Conservation (phyloP, 164 flowering plant genomes). For the Malania oleifera region DNA sequence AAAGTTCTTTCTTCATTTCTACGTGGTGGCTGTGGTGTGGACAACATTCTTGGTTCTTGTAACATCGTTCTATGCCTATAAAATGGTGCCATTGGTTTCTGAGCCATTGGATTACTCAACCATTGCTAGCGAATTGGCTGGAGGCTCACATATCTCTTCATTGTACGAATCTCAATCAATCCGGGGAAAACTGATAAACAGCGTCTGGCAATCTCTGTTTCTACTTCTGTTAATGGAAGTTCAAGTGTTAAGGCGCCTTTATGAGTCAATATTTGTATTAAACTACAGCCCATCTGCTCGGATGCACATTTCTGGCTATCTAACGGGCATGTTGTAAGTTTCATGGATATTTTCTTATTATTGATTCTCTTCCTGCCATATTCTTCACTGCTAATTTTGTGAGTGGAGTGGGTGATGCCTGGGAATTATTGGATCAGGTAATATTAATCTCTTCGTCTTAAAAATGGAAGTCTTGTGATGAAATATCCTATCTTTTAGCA, state of each 20-base stretch:
- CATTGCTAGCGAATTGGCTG: constrained; percentile 57
- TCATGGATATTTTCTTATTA: background rate
- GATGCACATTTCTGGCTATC: constrained; percentile 80
- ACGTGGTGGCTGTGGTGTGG: constrained; percentile 62
- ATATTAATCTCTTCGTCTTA: background rate
- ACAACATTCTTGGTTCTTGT: constrained; percentile 60
- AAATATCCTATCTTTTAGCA: background rate
- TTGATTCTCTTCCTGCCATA: background rate
- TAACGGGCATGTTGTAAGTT: constrained; percentile 88
- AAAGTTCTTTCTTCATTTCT: constrained; percentile 80
- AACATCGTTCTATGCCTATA: constrained; percentile 67
- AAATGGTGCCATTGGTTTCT: constrained; percentile 31
- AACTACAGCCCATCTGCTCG: constrained; percentile 79
- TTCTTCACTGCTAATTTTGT: background rate
- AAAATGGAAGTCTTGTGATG: background rate
- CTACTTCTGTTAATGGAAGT: constrained; percentile 81
- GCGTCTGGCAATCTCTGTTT: constrained; percentile 60
- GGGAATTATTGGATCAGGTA: background rate
- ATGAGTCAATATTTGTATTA: constrained; percentile 68
- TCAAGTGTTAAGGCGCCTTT: constrained; percentile 82
- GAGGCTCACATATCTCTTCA: constrained; percentile 54
- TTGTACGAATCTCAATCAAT: constrained; percentile 32
- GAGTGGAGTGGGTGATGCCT: background rate
- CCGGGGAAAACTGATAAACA: constrained; percentile 22
- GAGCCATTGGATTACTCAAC: constrained; percentile 37